phyloP scores from a whole-genome alignment of 106 monocot genomes.

The Dendrobium catenatum region DNA sequence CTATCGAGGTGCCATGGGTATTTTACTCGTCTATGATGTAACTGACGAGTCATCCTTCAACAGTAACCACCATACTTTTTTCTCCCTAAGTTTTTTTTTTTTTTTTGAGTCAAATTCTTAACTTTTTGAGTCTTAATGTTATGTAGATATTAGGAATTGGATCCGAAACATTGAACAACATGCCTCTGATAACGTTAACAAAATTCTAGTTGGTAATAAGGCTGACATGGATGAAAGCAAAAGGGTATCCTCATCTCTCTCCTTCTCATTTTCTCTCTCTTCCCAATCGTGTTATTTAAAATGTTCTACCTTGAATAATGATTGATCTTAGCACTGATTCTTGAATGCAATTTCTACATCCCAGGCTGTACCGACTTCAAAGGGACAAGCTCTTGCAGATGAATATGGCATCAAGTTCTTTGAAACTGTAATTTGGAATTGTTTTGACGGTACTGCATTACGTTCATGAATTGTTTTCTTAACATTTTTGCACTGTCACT shows the following conservation, averaged over 20 bases:
- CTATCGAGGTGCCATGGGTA: slow-evolving; percentile 74
- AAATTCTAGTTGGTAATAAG: slow-evolving; percentile 68
- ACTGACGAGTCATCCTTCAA: slow-evolving; percentile 77
- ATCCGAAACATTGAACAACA: slow-evolving; percentile 72
- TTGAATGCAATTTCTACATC: background rate
- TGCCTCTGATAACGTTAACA: slow-evolving; percentile 73
- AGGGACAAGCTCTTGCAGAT: slow-evolving; percentile 70
- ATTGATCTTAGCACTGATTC: background rate
- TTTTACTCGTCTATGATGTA: slow-evolving; percentile 71
- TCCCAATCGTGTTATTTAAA: background rate
- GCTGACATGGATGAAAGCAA: slow-evolving; percentile 87
- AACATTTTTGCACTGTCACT: background rate
- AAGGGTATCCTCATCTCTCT: slow-evolving; percentile 30
- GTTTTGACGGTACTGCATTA: background rate
- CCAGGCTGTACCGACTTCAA: slow-evolving; percentile 63
- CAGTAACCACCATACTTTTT: slow-evolving; percentile 32
- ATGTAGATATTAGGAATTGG: slow-evolving; percentile 70
- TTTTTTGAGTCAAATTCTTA: background rate
- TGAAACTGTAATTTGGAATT: slow-evolving; percentile 36
- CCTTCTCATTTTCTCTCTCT: background rate
- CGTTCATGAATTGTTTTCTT: background rate
- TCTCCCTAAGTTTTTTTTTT: background rate
- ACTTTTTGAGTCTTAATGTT: background rate
- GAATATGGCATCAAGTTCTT: slow-evolving; percentile 73
- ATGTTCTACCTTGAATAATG: background rate